Conservation (phyloP, 257 asterid species). For the Capsicum rhomboideum region DNA sequence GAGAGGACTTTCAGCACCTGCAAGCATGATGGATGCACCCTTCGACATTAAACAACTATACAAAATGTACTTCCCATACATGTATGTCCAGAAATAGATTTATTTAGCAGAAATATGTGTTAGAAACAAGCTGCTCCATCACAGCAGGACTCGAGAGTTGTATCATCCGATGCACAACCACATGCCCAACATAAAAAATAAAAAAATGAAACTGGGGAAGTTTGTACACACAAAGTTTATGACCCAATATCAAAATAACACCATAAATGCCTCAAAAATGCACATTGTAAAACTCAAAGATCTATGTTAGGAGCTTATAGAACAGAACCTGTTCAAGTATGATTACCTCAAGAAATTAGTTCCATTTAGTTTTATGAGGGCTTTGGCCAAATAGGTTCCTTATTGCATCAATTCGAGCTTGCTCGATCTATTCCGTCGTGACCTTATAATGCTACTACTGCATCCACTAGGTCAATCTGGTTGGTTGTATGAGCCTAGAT, state of each 20-base stretch:
- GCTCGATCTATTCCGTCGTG: not conserved
- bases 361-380: not conserved
- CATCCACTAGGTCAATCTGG: not conserved
- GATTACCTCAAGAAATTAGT: not conserved
- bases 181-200: not conserved
- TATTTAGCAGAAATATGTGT: too few species aligned
- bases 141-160: not conserved
- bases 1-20: slow-evolving; percentile 71
- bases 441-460: not conserved
- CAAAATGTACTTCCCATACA: not conserved
- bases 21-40: slow-evolving; percentile 7
- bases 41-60: not conserved
- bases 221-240: not conserved
- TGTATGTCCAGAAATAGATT: not conserved
- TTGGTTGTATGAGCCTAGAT: not conserved
- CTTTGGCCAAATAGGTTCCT: not conserved
- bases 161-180: not conserved
- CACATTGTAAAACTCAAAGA: not conserved
- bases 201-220: not conserved
- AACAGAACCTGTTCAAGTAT: not conserved
- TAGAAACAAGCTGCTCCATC: too few species aligned
- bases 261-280: not conserved
- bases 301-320: not conserved
- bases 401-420: not conserved
- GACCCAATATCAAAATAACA: not conserved